phyloP scores from a whole-genome alignment of 1,284 basidiomycete genomes.

The Marasmius sp. region DNA sequence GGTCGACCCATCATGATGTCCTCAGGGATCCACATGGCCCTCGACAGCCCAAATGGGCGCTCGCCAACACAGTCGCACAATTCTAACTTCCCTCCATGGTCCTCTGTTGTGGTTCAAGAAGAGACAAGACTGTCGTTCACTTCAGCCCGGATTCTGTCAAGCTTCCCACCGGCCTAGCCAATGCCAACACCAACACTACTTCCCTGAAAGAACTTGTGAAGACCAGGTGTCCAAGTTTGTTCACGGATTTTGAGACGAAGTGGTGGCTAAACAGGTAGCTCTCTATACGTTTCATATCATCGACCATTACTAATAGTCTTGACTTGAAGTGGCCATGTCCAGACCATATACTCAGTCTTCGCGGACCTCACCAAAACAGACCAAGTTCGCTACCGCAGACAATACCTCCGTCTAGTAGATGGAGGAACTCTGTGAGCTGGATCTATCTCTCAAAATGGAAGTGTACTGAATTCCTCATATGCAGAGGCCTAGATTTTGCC shows the following conservation, averaged over 20 bases:
- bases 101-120: background rate
- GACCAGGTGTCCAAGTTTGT: conserved; percentile 58
- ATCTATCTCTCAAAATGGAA: conserved; percentile 1
- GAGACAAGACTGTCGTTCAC: conserved; percentile 27
- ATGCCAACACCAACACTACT: conserved; percentile 23
- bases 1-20: too few relatives aligned
- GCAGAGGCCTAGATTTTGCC: conserved; percentile 74
- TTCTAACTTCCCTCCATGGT: background rate
- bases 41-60: too few relatives aligned
- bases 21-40: too few relatives aligned
- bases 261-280: conserved; percentile 74
- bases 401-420: conserved; percentile 39
- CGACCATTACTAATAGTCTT: conserved; percentile 31
- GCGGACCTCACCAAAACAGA: conserved; percentile 78
- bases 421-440: conserved; percentile 46
- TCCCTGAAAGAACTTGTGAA: conserved; percentile 49
- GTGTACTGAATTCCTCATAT: conserved; percentile 1
- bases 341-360: conserved; percentile 68
- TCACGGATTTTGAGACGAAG: conserved; percentile 51
- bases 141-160: conserved; percentile 38
- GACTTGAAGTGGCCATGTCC: conserved; percentile 52
- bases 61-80: too few relatives aligned
- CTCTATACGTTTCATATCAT: background rate
- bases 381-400: conserved; percentile 63
- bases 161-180: conserved; percentile 32